A percentile compares a stretch with the other conserved stretches of the same genome.
These are phyloP conservation scores for Candida dendrica DNA, from an alignment of 805 yeast species.

Conservation along the genomic window DNA sequence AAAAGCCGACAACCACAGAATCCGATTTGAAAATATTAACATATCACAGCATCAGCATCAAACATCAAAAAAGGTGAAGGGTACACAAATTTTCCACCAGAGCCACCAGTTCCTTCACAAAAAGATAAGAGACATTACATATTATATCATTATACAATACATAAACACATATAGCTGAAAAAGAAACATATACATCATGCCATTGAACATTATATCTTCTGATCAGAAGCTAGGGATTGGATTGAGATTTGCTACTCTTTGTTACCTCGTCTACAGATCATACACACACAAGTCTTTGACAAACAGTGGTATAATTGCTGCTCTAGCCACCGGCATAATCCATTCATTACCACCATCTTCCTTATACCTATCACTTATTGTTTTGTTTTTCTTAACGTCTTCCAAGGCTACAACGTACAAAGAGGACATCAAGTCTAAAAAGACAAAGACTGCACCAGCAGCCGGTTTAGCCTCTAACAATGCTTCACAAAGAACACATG, in stretches of 20 bases:
- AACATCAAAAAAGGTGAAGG: no score
- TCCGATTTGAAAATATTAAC: no score
- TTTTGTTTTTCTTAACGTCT: constrained; percentile 30
- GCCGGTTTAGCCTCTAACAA: constrained; percentile 12
- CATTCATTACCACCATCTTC: constrained; percentile 31
- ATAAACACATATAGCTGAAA: no score
- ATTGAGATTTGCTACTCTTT: constrained; percentile 8
- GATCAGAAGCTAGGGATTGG: constrained; percentile 1
- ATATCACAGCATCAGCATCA: no score
- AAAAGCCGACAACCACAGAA: no score
- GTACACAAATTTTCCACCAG: no score
- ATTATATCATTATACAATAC: no score
- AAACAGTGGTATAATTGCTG: constrained; percentile 27
- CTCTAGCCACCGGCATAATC: constrained; percentile 29
- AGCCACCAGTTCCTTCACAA: no score
- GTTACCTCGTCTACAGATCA: constrained; percentile 20
- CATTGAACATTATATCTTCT: not conserved
- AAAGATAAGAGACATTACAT: no score
- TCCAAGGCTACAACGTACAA: constrained; percentile 33
- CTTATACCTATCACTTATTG: constrained; percentile 24
- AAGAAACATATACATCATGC: no score
- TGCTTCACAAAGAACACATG: constrained; percentile 27
- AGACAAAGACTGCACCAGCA: constrained; percentile 20
- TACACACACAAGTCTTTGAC: constrained; percentile 29
- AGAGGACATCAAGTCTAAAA: constrained; percentile 25